phyloP scores from a whole-genome alignment of 441 rosid species.

The Croton laevigatus region DNA sequence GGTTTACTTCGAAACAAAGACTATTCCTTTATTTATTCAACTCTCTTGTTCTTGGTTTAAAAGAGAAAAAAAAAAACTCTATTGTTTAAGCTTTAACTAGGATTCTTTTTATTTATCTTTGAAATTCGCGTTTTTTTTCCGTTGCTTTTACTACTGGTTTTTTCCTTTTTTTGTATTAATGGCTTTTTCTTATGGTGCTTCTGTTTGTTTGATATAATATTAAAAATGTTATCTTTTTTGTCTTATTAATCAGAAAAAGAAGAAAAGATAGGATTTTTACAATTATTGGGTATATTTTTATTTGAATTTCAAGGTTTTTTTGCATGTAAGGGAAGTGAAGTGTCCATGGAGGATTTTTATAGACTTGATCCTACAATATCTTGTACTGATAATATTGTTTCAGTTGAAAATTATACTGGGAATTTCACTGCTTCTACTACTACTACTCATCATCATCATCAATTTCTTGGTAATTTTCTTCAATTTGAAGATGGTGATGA shows the following conservation, averaged over 20 bases:
- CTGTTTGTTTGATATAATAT: too few species aligned
- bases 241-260: too few species aligned
- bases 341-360: constrained; percentile 42
- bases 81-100: constrained; percentile 2
- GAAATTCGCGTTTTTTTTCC: not conserved
- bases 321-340: too few species aligned
- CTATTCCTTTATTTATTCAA: not conserved
- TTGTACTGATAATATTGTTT: constrained; percentile 22
- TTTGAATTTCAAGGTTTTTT: not conserved
- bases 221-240: too few species aligned
- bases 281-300: not conserved
- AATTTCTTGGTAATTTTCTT: constrained; percentile 27
- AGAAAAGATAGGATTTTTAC: not conserved
- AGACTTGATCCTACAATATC: constrained; percentile 28
- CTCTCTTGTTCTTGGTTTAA: not conserved
- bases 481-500: constrained; percentile 24
- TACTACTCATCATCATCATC: constrained; percentile 6
- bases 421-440: constrained; percentile 13
- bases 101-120: not conserved
- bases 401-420: constrained; percentile 24
- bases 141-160: too few species aligned
- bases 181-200: too few species aligned
- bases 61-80: too few species aligned
- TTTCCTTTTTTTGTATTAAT: too few species aligned
- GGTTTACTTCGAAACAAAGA: constrained; percentile 13